Conservation (phyloP, 176 grass and related monocot genomes). For the Musa troglodytarum region DNA sequence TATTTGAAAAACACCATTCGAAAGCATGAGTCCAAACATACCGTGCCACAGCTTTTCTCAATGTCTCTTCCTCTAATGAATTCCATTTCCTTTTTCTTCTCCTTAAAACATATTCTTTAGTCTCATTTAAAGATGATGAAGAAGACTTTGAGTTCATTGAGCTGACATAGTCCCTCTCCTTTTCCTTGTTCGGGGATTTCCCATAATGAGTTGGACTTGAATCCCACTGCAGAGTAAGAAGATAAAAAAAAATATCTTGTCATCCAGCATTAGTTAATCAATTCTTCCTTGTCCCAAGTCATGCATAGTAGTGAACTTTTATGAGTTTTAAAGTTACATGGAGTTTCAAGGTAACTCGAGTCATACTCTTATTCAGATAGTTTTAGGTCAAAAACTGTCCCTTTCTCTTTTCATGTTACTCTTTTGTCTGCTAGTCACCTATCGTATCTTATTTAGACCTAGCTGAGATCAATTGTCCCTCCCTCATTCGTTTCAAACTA, state of each 20-base stretch:
- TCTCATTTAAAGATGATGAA: conserved; percentile 32
- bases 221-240: neutral
- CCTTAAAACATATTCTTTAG: conserved; percentile 28
- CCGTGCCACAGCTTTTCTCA: conserved; percentile 61
- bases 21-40: conserved; percentile 29
- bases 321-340: no score
- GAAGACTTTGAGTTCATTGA: conserved; percentile 35
- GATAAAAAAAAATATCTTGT: neutral
- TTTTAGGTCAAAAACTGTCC: no score
- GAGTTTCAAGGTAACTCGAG: no score
- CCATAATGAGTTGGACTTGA: neutral
- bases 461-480: no score
- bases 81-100: conserved; percentile 56
- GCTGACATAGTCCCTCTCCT: conserved; percentile 1
- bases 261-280: neutral
- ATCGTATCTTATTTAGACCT: no score
- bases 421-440: no score
- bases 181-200: neutral
- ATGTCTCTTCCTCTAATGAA: conserved; percentile 45
- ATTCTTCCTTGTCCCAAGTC: no score
- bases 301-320: no score
- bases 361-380: no score
- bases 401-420: no score
- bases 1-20: neutral
- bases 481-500: no score